phyloP scores from a whole-genome alignment of 139 green algal genomes.

The Haematococcus lacustris region DNA sequence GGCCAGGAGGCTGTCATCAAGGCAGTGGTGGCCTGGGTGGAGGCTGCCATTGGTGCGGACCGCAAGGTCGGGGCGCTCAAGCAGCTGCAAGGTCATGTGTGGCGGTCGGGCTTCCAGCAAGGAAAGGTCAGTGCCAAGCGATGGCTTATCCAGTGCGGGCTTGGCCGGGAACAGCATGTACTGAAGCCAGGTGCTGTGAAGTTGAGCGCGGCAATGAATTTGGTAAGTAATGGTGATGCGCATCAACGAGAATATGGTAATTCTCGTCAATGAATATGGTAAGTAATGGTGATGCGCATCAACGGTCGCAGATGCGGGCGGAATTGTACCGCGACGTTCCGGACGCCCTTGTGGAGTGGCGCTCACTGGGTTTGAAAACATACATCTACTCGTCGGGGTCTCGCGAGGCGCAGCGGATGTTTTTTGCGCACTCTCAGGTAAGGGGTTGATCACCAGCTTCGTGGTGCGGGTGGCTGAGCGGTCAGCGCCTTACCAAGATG shows the following conservation, averaged over 20 bases:
- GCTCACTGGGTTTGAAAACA: conserved; percentile 63
- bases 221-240: too few relatives aligned
- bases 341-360: conserved; percentile 62
- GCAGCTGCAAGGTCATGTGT: conserved; percentile 61
- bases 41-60: conserved; percentile 65
- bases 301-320: conserved; percentile 57
- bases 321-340: conserved; percentile 80
- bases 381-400: conserved; percentile 94
- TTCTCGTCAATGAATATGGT: too few relatives aligned
- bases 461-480: too few relatives aligned
- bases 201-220: too few relatives aligned
- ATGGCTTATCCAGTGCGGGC: too few relatives aligned
- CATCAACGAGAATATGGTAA: too few relatives aligned
- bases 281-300: too few relatives aligned
- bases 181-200: too few relatives aligned
- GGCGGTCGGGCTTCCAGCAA: conserved; percentile 65
- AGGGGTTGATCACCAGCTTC: too few relatives aligned
- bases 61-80: conserved; percentile 56
- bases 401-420: conserved; percentile 53
- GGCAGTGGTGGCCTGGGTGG: conserved; percentile 47
- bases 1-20: conserved; percentile 37
- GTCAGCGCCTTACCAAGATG: too few relatives aligned
- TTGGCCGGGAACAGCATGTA: too few relatives aligned
- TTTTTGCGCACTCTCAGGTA: conserved; percentile 45
- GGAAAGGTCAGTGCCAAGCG: conserved; percentile 33